Percentiles rank a stretch among this genome's conserved stretches.
These are phyloP conservation scores for Isochrysis galbana DNA, from an alignment of 78 protist genomes.

Conservation along the genomic window DNA sequence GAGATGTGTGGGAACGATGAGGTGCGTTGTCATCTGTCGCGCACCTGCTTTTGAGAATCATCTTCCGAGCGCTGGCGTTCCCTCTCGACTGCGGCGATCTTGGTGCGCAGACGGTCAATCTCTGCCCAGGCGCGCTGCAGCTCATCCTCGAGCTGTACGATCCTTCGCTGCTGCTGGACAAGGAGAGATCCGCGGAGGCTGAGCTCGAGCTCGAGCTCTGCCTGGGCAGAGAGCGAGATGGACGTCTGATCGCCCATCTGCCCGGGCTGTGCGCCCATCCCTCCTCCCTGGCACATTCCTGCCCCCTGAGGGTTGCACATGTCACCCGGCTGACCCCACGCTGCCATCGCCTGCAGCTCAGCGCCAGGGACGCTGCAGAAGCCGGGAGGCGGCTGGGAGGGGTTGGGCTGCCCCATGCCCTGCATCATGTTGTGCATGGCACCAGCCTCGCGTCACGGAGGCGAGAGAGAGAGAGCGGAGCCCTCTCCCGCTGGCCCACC, in stretches of 20 bases:
- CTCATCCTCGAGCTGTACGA: slow-evolving; percentile 30
- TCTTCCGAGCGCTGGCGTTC: not conserved
- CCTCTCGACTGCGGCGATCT: not conserved
- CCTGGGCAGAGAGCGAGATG: slow-evolving; percentile 1
- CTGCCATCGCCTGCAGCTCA: not conserved
- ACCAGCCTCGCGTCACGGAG: too few species aligned
- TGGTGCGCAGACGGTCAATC: slow-evolving; percentile 13
- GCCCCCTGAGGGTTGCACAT: not conserved
- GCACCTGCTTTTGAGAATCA: not conserved
- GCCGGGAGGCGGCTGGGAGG: not conserved
- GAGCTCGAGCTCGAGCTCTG: slow-evolving; percentile 20
- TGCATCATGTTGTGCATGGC: not conserved
- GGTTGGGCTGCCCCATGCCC: not conserved
- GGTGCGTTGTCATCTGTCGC: too few species aligned
- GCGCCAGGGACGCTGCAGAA: not conserved
- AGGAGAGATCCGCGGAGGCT: not conserved
- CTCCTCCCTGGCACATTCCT: not conserved
- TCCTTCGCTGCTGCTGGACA: slow-evolving; percentile 27
- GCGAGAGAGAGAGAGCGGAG: too few species aligned
- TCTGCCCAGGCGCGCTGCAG: slow-evolving; percentile 22
- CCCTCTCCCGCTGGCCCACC: too few species aligned
- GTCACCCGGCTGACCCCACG: not conserved
- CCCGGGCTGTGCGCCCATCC: not conserved
- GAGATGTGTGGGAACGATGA: too few species aligned
- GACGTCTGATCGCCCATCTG: not conserved